Percentiles rank a stretch among this genome's conserved stretches.
Evolutionary conservation across 768 basidiomycete species (phyloP).

Genomic region (Ramaria sp.): DNA sequence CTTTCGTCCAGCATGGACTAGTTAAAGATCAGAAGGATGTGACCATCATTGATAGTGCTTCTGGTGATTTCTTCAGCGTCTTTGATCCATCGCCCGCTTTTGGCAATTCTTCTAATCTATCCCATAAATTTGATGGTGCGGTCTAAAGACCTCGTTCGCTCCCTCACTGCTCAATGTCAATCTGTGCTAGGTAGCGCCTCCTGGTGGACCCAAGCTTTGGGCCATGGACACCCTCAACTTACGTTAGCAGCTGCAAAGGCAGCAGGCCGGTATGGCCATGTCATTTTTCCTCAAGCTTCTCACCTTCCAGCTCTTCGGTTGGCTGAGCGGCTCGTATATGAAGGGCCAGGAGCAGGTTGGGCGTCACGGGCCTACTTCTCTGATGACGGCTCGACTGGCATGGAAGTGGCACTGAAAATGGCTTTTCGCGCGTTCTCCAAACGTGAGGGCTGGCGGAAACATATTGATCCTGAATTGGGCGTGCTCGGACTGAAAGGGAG

Average conservation of each 20-base stretch:
- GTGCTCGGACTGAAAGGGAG: conserved; percentile 84
- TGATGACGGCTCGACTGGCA: conserved; percentile 91
- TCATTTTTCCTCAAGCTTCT: conserved; percentile 87
- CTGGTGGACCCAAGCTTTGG: conserved; percentile 96
- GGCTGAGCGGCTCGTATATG: conserved; percentile 62
- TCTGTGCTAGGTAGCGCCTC: conserved; percentile 69
- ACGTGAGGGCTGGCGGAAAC: conserved; percentile 22
- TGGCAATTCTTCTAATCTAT: background rate
- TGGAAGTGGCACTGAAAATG: conserved; percentile 99
- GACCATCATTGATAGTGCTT: conserved; percentile 86
- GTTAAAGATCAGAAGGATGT: conserved; percentile 62
- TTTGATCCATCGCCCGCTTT: conserved; percentile 26
- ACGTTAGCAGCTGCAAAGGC: conserved; percentile 83
- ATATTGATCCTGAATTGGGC: conserved; percentile 40
- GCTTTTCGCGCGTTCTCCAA: conserved; percentile 61
- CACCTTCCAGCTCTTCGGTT: conserved; percentile 80
- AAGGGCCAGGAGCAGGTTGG: conserved; percentile 85
- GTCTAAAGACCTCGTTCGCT: background rate
- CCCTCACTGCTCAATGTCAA: background rate
- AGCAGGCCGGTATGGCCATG: conserved; percentile 91
- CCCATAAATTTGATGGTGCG: conserved; percentile 5
- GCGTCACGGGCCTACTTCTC: conserved; percentile 86
- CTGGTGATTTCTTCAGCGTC: conserved; percentile 77
- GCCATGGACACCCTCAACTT: conserved; percentile 67
- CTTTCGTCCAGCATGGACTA: conserved; percentile 85